Percentiles rank a stretch among this genome's conserved stretches.
Evolutionary conservation across 2,329 filamentous ascomycete species (phyloP).

Genomic region (Pseudogymnoascus sp.): DNA sequence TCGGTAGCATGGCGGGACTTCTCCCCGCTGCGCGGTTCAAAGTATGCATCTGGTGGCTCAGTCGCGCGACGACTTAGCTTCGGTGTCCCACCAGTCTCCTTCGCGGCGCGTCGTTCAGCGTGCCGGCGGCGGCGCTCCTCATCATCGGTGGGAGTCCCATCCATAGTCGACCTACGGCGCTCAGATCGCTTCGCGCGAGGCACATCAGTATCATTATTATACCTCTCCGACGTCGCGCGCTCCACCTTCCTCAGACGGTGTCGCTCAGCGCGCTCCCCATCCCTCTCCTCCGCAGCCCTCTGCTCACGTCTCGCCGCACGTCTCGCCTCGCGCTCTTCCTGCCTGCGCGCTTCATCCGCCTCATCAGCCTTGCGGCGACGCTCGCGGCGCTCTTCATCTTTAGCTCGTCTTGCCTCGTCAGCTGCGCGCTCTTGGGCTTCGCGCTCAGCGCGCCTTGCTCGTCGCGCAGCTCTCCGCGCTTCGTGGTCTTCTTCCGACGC

Average conservation of each 20-base stretch:
- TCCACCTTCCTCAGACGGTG: conserved; percentile 38
- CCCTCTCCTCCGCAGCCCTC: conserved; percentile 31
- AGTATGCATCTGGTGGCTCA: conserved; percentile 38
- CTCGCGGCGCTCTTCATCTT: conserved; percentile 50
- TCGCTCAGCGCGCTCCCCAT: conserved; percentile 41
- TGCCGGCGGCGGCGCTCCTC: conserved; percentile 46
- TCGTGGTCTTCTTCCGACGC: conserved; percentile 51
- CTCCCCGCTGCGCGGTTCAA: conserved; percentile 37
- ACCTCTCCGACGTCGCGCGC: conserved; percentile 40
- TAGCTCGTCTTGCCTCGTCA: conserved; percentile 45
- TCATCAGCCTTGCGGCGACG: conserved; percentile 48
- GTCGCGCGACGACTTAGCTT: conserved; percentile 34
- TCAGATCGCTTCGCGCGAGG: conserved; percentile 35
- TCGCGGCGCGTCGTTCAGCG: conserved; percentile 42
- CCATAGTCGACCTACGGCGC: conserved; percentile 40
- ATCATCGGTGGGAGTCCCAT: conserved; percentile 41
- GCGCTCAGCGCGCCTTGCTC: conserved; percentile 46
- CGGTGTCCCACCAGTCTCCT: conserved; percentile 30
- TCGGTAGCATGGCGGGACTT: conserved; percentile 29
- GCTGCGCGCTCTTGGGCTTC: conserved; percentile 42
- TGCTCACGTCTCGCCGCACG: conserved; percentile 48
- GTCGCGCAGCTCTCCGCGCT: conserved; percentile 54
- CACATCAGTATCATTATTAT: conserved; percentile 40
- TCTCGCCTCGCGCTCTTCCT: conserved; percentile 52
- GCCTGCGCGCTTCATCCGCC: conserved; percentile 44